Percentiles rank a stretch among this genome's conserved stretches.
phyloP scores from a whole-genome alignment of 2,329 filamentous ascomycete species.

The Hymenoscyphus fraxineus region DNA sequence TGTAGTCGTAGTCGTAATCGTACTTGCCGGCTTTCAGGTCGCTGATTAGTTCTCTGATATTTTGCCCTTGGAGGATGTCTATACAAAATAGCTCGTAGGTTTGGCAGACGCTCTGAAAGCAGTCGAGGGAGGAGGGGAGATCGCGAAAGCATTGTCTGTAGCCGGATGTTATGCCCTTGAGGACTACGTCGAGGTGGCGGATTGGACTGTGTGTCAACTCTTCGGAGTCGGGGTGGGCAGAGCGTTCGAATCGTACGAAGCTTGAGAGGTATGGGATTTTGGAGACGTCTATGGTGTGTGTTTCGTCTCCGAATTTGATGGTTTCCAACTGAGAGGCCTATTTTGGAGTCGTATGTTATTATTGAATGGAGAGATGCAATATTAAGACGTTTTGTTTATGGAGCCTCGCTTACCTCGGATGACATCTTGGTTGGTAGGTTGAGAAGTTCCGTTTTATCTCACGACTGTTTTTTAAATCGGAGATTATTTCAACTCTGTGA shows the following conservation, averaged over 20 bases:
- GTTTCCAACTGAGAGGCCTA: not conserved
- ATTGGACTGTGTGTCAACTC: not conserved
- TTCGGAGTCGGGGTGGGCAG: slow-evolving; percentile 9
- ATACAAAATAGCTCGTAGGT: not conserved
- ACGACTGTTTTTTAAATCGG: not conserved
- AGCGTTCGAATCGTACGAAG: slow-evolving; percentile 6
- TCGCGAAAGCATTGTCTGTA: not conserved
- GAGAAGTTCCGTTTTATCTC: not conserved
- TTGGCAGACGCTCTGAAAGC: not conserved
- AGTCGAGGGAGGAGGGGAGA: not conserved
- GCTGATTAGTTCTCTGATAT: too few species aligned
- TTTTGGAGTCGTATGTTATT: not conserved
- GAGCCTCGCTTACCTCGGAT: not conserved
- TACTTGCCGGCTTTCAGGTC: too few species aligned
- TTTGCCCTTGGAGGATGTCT: too few species aligned
- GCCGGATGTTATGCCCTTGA: not conserved
- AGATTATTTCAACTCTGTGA: not conserved
- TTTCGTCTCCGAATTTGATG: slow-evolving; percentile 13
- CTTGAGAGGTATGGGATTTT: slow-evolving; percentile 16
- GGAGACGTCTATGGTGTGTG: slow-evolving; percentile 9
- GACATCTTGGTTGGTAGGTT: not conserved
- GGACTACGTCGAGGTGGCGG: not conserved
- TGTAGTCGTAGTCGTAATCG: too few species aligned
- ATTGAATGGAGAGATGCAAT: not conserved
- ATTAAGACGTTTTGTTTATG: not conserved